These are phyloP conservation scores for Planoprotostelium fungivorum DNA, from an alignment of 78 protist species.

Conservation along the genomic window DNA sequence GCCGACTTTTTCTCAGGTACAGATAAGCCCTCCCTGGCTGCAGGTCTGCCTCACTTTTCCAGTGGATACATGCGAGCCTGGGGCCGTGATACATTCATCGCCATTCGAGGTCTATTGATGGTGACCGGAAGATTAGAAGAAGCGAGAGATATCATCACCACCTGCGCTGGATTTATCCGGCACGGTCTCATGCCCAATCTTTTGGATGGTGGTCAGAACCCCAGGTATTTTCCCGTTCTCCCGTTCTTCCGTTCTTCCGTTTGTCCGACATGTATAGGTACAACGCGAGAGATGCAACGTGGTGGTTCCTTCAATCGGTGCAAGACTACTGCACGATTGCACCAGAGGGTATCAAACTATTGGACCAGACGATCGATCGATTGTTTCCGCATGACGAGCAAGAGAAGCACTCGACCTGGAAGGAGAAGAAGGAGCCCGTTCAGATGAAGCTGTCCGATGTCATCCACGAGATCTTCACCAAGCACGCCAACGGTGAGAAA, in stretches of 20 bases:
- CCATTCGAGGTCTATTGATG: conserved; percentile 75
- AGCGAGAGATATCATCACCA: conserved; percentile 69
- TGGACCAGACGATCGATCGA: conserved; percentile 29
- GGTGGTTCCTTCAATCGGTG: conserved; percentile 81
- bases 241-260: not conserved
- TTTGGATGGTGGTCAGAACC: conserved; percentile 68
- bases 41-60: conserved; percentile 93
- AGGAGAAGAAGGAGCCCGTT: not conserved
- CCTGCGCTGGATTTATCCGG: conserved; percentile 55
- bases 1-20: not conserved
- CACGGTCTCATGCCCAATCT: conserved; percentile 95
- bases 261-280: conserved; percentile 5
- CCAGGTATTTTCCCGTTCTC: conserved; percentile 24
- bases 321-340: conserved; percentile 41
- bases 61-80: conserved; percentile 86
- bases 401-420: not conserved
- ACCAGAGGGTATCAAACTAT: conserved; percentile 36
- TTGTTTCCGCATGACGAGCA: conserved; percentile 48
- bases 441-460: conserved; percentile 7
- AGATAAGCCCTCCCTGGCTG: conserved; percentile 66
- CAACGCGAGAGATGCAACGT: conserved; percentile 88
- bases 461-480: conserved; percentile 57
- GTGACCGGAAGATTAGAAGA: conserved; percentile 66
- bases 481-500: conserved; percentile 44
- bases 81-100: conserved; percentile 85